Conservation (phyloP, 352 stramenopile genomes). For the Phytophthora hybrid region DNA sequence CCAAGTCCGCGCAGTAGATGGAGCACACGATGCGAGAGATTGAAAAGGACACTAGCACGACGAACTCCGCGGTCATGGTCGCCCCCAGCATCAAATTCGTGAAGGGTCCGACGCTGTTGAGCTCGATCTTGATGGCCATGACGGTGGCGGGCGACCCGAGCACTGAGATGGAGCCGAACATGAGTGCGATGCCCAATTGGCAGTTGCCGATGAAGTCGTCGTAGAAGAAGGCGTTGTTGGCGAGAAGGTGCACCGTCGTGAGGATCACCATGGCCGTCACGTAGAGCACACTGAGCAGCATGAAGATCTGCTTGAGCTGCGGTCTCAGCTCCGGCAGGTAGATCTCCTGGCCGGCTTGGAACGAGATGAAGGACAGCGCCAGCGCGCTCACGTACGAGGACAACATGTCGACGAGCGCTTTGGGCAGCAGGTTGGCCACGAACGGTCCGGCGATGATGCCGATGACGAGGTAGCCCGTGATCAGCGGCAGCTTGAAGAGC, state of each 20-base stretch:
- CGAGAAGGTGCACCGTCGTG: conserved; percentile 50
- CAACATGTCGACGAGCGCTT: conserved; percentile 31
- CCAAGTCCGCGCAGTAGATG: conserved; percentile 66
- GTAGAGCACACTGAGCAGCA: conserved; percentile 61
- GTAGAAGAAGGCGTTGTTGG: conserved; percentile 71
- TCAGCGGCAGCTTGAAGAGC: conserved; percentile 37
- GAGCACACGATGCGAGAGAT: conserved; percentile 69
- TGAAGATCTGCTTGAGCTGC: conserved; percentile 71
- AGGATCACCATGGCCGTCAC: conserved; percentile 62
- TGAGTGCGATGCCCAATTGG: conserved; percentile 71
- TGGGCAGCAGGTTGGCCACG: conserved; percentile 32
- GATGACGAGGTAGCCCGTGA: conserved; percentile 39
- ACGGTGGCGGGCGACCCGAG: conserved; percentile 70
- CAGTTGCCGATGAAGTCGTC: conserved; percentile 53
- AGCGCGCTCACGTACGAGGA: conserved; percentile 63
- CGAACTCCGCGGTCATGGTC: conserved; percentile 77
- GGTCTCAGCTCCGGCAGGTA: conserved; percentile 70
- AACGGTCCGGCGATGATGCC: conserved; percentile 37
- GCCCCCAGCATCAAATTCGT: conserved; percentile 79
- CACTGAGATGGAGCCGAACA: conserved; percentile 81
- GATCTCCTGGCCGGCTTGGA: conserved; percentile 78
- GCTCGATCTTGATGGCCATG: conserved; percentile 42
- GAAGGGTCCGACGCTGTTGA: conserved; percentile 77
- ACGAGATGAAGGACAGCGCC: conserved; percentile 80
- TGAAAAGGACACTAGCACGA: conserved; percentile 78